Percentiles rank a stretch among this genome's conserved stretches.
These are phyloP conservation scores for Hanseniaspora lindneri DNA, from an alignment of 805 yeast genomes.

Conservation along the genomic window DNA sequence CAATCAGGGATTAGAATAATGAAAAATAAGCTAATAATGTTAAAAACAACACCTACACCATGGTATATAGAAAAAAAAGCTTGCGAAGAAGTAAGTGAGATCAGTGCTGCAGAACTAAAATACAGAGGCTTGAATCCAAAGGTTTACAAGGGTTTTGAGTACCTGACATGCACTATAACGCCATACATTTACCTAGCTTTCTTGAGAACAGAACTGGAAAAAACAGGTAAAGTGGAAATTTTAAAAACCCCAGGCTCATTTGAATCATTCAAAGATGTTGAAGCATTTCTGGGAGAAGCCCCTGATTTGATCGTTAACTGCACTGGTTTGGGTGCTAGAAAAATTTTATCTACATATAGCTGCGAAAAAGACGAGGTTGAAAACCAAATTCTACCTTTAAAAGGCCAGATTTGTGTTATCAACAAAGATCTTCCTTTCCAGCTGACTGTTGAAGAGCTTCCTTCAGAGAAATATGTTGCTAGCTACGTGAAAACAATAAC, in stretches of 20 bases:
- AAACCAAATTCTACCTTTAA: slow-evolving; percentile 37
- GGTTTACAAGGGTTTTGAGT: slow-evolving; percentile 35
- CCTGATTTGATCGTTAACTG: slow-evolving; percentile 48
- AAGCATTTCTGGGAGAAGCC: slow-evolving; percentile 25
- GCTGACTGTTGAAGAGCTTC: slow-evolving; percentile 25
- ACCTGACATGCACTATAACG: slow-evolving; percentile 46
- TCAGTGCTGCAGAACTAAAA: slow-evolving; percentile 30
- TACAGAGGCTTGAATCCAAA: slow-evolving; percentile 27
- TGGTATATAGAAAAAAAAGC: slow-evolving; percentile 38
- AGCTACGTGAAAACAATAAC: slow-evolving; percentile 6
- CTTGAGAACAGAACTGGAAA: slow-evolving; percentile 36
- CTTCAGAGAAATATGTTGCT: slow-evolving; percentile 17
- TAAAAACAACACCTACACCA: slow-evolving; percentile 27
- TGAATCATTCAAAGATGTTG: slow-evolving; percentile 5
- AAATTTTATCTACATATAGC: slow-evolving; percentile 26
- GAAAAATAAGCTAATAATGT: slow-evolving; percentile 18
- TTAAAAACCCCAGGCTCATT: slow-evolving; percentile 34
- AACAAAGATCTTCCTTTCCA: slow-evolving; percentile 35
- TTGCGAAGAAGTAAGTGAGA: slow-evolving; percentile 32
- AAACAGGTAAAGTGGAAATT: slow-evolving; percentile 41
- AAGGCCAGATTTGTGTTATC: slow-evolving; percentile 48
- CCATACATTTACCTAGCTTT: slow-evolving; percentile 46
- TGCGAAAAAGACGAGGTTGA: slow-evolving; percentile 35
- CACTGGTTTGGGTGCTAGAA: slow-evolving; percentile 40
- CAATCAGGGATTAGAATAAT: slow-evolving; percentile 36